phyloP scores from a whole-genome alignment of 345 rosid genomes.

The Salix caprea region DNA sequence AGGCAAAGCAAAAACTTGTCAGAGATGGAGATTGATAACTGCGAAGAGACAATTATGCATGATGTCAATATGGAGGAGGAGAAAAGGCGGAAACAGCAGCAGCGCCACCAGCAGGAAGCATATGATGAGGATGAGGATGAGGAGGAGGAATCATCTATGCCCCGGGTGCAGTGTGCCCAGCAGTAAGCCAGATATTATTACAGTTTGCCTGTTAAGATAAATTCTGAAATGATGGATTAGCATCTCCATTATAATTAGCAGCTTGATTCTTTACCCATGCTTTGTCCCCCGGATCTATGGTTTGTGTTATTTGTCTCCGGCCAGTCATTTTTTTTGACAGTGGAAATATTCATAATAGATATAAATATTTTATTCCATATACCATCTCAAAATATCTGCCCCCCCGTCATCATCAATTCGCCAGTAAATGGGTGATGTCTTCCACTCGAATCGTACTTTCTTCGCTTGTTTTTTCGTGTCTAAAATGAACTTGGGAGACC shows the following conservation, averaged over 20 bases:
- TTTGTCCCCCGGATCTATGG: not conserved
- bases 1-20: slow-evolving; percentile 43
- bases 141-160: slow-evolving; percentile 27
- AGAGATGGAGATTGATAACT: slow-evolving; percentile 69
- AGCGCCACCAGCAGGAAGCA: slow-evolving; percentile 49
- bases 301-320: not conserved
- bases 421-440: not conserved
- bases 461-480: not conserved
- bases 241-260: not conserved
- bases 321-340: not conserved
- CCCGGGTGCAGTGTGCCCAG: slow-evolving; percentile 65
- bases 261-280: not conserved
- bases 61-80: slow-evolving; percentile 68
- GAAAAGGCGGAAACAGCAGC: slow-evolving; percentile 23
- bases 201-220: not conserved
- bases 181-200: slow-evolving; percentile 24
- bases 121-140: slow-evolving; percentile 63
- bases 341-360: not conserved
- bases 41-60: slow-evolving; percentile 72
- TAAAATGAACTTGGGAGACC: not conserved
- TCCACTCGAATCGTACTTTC: not conserved
- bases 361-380: not conserved
- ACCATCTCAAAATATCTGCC: not conserved
- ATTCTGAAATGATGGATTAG: not conserved
- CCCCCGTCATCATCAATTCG: not conserved